Conservation (phyloP, 768 basidiomycete genomes). For the Piloderma croceum region DNA sequence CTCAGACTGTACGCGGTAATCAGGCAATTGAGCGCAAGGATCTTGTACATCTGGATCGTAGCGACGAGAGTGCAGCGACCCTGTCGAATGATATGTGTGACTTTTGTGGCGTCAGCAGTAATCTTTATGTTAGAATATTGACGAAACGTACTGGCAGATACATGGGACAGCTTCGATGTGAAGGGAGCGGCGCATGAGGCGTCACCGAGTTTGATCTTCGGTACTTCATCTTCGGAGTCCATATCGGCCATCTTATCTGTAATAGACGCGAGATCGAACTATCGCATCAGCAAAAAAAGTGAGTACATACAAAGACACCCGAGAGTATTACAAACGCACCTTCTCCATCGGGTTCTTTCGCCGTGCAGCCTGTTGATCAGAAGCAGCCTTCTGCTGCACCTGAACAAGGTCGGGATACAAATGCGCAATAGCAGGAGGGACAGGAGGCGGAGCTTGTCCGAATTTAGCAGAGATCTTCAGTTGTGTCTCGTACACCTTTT, state of each 20-base stretch:
- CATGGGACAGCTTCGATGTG: conserved; percentile 97
- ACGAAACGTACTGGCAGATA: conserved; percentile 76
- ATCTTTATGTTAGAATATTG: not conserved
- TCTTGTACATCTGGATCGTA: conserved; percentile 99
- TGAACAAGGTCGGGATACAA: conserved; percentile 86
- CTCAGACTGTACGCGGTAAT: conserved; percentile 98
- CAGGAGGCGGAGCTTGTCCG: conserved; percentile 89
- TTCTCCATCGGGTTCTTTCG: conserved; percentile 88
- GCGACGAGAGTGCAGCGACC: conserved; percentile 98
- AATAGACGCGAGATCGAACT: conserved; percentile 77
- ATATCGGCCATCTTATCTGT: conserved; percentile 85
- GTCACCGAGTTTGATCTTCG: conserved; percentile 99
- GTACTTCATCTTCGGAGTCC: conserved; percentile 92
- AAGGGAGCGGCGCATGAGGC: conserved; percentile 98
- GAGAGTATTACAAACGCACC: conserved; percentile 34
- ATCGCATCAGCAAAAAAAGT: conserved; percentile 16
- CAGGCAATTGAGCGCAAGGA: conserved; percentile 92
- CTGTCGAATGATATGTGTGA: conserved; percentile 96
- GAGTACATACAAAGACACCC: no score
- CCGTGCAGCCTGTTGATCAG: conserved; percentile 57
- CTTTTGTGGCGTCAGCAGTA: conserved; percentile 32
- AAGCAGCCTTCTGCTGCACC: conserved; percentile 78
- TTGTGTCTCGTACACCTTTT: conserved; percentile 97
- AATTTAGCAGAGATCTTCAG: conserved; percentile 85
- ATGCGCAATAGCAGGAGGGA: conserved; percentile 82